Base-by-base conservation (phyloP, 169 alveolate genomes). In the Pseudocohnilembus persalinus region DNA sequence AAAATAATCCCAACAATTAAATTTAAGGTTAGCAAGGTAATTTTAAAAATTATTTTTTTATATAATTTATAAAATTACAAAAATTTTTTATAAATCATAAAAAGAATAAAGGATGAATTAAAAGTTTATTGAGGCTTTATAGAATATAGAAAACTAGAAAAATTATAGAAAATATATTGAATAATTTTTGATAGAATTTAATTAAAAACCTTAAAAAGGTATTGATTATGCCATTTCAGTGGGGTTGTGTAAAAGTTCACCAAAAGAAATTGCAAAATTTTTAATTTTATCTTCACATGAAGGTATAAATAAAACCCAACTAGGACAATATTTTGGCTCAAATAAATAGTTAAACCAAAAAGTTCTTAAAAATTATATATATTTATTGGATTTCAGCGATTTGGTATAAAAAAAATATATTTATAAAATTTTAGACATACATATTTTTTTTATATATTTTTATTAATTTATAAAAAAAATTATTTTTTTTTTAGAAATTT, bases 281-380 rank as follows among this genome's bases (percentile, higher is more conserved):
- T 30, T 85, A 0, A n/a, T 85, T 31, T 78, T 35, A 26, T 72
- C 89, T n/a, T n/a, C n/a, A n/a, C n/a, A n/a, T 35, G 84, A 79
- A 30, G 89, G 89, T 33, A 29, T 85, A 32, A 85, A 79, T 73
- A 85, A 85, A 68, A 75, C 77, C 27, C 33, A 82, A 27, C 35
- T 85, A 34, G 83, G 83, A 33, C 26, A 74, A 79, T 85, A 32
- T 63, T 85, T 85, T 79, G 80, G 89, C 28, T 49, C 73, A 0
- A 82, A 80, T 73, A 81, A 85, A 27, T 80, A 72, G 49, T 77
- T 33, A 29, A 30, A 77, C 26, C 73, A 85, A 31, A 27, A 34
- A 1, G 49, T 85, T 73, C 73, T 85, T 49, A 81, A 85, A 31
- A 85, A 85, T 29, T 85, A 63, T 85, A 78, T 84, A 31, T 26